Evolutionary conservation across 2,329 filamentous ascomycete genomes (phyloP).

Genomic region (Orbilia ellipsospora): DNA sequence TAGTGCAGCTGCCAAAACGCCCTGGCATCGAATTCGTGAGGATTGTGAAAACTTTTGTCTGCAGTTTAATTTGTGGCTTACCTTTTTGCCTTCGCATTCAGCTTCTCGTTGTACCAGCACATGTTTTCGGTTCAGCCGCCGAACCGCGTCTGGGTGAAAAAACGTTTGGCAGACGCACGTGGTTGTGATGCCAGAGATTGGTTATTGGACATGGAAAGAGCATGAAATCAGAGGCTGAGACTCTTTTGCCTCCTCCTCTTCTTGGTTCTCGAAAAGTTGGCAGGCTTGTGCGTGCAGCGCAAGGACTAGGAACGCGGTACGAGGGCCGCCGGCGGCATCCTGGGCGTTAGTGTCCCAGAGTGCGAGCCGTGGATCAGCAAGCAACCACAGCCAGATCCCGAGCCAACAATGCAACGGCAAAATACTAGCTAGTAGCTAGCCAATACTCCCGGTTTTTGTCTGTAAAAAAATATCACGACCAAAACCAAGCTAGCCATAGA

Average conservation of each 20-base stretch:
- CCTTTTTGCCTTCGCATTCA: conserved; percentile 37
- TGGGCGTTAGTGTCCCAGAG: conserved; percentile 9
- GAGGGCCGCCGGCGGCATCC: not conserved
- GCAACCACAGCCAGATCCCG: not conserved
- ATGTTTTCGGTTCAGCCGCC: conserved; percentile 43
- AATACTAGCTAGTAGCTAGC: too few species aligned
- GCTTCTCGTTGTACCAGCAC: conserved; percentile 38
- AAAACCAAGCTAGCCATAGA: too few species aligned
- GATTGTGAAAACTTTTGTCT: not conserved
- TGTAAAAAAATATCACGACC: too few species aligned
- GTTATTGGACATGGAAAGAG: not conserved
- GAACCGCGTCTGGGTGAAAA: conserved; percentile 32
- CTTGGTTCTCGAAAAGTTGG: not conserved
- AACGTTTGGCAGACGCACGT: conserved; percentile 34
- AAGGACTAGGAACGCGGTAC: not conserved
- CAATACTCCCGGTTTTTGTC: too few species aligned
- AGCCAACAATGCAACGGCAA: not conserved
- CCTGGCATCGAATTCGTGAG: conserved; percentile 32
- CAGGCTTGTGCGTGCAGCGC: not conserved
- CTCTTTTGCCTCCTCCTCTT: conserved; percentile 1
- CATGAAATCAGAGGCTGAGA: not conserved
- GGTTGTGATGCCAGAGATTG: conserved; percentile 18
- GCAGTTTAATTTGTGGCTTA: conserved; percentile 43
- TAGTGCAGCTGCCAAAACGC: conserved; percentile 25
- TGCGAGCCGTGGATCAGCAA: not conserved